Base-by-base conservation (phyloP, 2,329 filamentous ascomycete genomes). In the Monosporascus ibericus region DNA sequence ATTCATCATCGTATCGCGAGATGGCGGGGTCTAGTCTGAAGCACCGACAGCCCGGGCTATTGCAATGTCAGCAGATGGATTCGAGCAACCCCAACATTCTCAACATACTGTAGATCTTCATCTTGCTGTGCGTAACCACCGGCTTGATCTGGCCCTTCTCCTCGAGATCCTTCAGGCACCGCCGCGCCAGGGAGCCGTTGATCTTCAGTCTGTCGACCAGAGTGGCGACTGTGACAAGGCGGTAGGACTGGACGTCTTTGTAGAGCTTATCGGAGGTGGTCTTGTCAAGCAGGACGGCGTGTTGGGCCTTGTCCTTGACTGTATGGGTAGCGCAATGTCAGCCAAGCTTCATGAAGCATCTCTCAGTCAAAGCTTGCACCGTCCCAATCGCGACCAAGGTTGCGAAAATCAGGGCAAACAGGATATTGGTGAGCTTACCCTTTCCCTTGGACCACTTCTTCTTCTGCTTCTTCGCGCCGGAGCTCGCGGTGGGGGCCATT, bases 251-350 rank as follows among this genome's bases (percentile, higher is more conserved):
- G 70, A 99, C 95, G 85, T 99, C 94, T 85, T 99, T 99, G 85
- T 96, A 88, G 77, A 99, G 91, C 84, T 95, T 96, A 80, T 99
- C 94, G 66, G 88, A 88, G 73, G 88, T 96, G 79, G 82, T 74
- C 87, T 99, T 99, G 84, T 99, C 94, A 80, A 99, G 90, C 73
- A 97, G 84, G 78, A 99, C 94, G 77, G 89, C 90, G 86, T 99
- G 94, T 78, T 97, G 88, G 79, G 94, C 92, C 92, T 99, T 99
- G 86, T 99, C 94, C 94, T 99, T 99, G 84, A 99, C 94, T 68
- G 51, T 44, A 59, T 14, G 37, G 34, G 48, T 25, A 39, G 44
- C n/a, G 42, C 46, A 38, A 53, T 18, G 57, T 65, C 57, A 66
- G 63, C 40, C 30, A n/a, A 50, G 48, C 5, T 50, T 46, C 42